Evolutionary conservation across 345 rosid species (phyloP).

Genomic region (Lenwebbia sp.): DNA sequence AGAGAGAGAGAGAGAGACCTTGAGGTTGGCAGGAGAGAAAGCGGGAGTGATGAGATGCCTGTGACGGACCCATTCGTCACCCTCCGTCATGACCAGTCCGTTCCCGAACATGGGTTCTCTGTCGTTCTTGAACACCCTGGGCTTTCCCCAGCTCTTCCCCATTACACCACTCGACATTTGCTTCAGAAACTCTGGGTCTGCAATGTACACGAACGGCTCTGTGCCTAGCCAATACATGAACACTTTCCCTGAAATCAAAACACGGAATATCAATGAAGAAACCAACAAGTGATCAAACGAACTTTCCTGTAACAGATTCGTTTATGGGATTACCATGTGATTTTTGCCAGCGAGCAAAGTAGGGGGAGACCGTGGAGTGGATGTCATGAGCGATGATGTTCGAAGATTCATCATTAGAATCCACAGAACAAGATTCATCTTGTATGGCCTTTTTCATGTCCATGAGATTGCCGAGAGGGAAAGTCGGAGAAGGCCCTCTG

Average conservation of each 20-base stretch:
- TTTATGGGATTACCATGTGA: slow-evolving; percentile 35
- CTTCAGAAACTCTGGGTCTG: slow-evolving; percentile 82
- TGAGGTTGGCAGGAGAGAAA: slow-evolving; percentile 64
- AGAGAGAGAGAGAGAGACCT: slow-evolving; percentile 25
- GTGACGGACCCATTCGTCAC: slow-evolving; percentile 86
- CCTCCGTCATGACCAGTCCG: slow-evolving; percentile 82
- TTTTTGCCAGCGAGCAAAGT: slow-evolving; percentile 72
- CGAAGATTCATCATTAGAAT: background rate
- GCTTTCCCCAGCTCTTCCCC: slow-evolving; percentile 98
- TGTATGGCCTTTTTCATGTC: slow-evolving; percentile 40
- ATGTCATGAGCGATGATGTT: slow-evolving; percentile 52
- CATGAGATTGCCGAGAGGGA: slow-evolving; percentile 68
- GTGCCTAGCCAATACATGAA: slow-evolving; percentile 91
- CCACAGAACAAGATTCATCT: slow-evolving; percentile 4
- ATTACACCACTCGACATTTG: slow-evolving; percentile 60
- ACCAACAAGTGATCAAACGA: background rate
- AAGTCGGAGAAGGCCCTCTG: slow-evolving; percentile 62
- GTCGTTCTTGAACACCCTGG: slow-evolving; percentile 66
- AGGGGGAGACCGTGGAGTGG: slow-evolving; percentile 70
- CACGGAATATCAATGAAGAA: background rate
- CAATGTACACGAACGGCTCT: slow-evolving; percentile 85
- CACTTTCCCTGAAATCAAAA: slow-evolving; percentile 56
- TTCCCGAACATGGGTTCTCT: slow-evolving; percentile 90
- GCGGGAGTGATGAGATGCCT: slow-evolving; percentile 89
- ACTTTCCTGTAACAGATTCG: background rate